Base-by-base conservation (phyloP, 2,329 filamentous ascomycete genomes). In the Venturia pyrina region DNA sequence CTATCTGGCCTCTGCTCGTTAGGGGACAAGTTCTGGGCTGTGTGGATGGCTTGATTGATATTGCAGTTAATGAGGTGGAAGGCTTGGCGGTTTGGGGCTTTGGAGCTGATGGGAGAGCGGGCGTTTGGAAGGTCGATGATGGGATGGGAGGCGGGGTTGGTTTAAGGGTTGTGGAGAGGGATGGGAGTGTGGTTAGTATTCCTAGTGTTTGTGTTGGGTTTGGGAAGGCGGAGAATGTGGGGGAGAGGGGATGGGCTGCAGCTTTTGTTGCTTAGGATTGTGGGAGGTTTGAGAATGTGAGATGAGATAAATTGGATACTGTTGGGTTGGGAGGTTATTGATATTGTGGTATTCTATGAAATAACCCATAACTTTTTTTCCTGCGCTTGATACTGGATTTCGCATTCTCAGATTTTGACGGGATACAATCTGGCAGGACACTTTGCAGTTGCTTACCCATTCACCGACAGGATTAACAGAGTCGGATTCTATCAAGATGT, bases 11-110 rank as follows among this genome's bases (percentile, higher is more conserved):
- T 3, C 72, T 84, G 11, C 76, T 76, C 63, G 75, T 85, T 3
- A 74, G 75, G 17, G 83, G 83, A 10, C 80, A 79, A 62, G 72
- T 80, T 67, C 78, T 86, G 62, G 82, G 78, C 0, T 76, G 68
- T 1, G 73, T 83, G 28, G 69, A 75, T 3, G 77, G 76, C 8
- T 70, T 84, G 3, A 81, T 82, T 32, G 83, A 85, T 68, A 69
- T 86, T 11, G 77, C 81, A 0, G 71, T 86, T 17, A 75, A 79
- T 71, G 40, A 82, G 75, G 68, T 75, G 68, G 62, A 76, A 70
- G 40, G 75, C 78, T 75, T 84, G 40, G 75, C 77, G 0, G 74
- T 85, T n/a, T 85, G 82, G 81, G 81, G 79, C 0, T 83, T 85
- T 69, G 74, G 76, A 19, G 73, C 74, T 1, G 70, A 77, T 44